Evolutionary conservation across 352 stramenopile genomes (phyloP).

Genomic region (Albugo candida): DNA sequence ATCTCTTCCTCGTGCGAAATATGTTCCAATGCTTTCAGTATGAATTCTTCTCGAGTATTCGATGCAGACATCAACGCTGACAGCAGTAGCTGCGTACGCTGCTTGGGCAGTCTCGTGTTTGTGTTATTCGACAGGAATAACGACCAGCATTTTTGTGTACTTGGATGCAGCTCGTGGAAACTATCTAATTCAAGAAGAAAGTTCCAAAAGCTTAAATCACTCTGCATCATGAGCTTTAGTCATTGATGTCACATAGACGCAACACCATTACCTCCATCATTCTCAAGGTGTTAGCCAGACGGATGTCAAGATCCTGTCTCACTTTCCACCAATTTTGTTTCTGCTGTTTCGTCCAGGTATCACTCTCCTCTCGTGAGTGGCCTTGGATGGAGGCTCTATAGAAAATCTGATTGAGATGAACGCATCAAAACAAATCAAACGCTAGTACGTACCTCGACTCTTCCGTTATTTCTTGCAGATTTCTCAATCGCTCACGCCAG

Average conservation of each 20-base stretch:
- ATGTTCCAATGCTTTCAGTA: slow-evolving; percentile 13
- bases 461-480: slow-evolving; percentile 29
- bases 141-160: slow-evolving; percentile 16
- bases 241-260: neutral
- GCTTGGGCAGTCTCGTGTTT: slow-evolving; percentile 2
- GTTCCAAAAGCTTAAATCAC: slow-evolving; percentile 29
- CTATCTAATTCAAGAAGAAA: slow-evolving; percentile 12
- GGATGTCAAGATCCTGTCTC: slow-evolving; percentile 31
- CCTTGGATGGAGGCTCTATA: slow-evolving; percentile 35
- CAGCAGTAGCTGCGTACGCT: slow-evolving; percentile 15
- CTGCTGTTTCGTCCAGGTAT: slow-evolving; percentile 25
- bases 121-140: slow-evolving; percentile 6
- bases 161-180: neutral
- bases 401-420: neutral
- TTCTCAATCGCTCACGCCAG: slow-evolving; percentile 20
- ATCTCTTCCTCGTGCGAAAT: slow-evolving; percentile 23
- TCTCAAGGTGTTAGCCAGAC: slow-evolving; percentile 16
- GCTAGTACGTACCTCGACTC: slow-evolving; percentile 26
- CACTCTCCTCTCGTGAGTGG: slow-evolving; percentile 27
- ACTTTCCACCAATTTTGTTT: slow-evolving; percentile 69
- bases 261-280: slow-evolving; percentile 46
- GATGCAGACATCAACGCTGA: slow-evolving; percentile 3
- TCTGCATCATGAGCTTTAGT: slow-evolving; percentile 8
- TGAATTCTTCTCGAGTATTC: neutral
- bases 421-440: neutral